Percentiles rank a stretch among this genome's conserved stretches.
These are phyloP conservation scores for Cystoisospora suis DNA, from an alignment of 169 alveolate genomes.

Conservation along the genomic window DNA sequence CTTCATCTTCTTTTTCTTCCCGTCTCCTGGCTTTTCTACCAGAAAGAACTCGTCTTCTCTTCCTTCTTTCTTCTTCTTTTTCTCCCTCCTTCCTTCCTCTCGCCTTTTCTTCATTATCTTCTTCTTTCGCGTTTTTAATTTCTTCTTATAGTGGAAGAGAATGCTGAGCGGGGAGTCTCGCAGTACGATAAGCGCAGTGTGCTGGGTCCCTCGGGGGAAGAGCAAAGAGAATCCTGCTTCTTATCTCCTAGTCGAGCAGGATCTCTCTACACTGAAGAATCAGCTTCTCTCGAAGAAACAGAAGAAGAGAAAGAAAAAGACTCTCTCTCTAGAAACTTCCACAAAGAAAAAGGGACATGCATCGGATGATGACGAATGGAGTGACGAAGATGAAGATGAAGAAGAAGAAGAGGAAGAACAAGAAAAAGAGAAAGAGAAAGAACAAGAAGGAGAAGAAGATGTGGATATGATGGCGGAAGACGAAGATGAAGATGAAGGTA, in stretches of 20 bases:
- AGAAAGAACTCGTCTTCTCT: neutral
- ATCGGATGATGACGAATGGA: neutral
- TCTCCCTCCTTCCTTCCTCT: neutral
- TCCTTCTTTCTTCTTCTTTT: neutral
- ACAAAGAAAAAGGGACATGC: neutral
- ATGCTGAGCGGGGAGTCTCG: no score
- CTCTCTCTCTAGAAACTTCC: neutral
- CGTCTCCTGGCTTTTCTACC: neutral
- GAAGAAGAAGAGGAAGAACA: neutral
- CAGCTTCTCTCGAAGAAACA: neutral
- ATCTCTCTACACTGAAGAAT: neutral
- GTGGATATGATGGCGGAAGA: neutral
- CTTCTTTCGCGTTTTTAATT: neutral
- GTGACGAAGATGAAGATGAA: neutral
- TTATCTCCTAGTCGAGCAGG: conserved; percentile 5
- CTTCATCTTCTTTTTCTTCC: neutral
- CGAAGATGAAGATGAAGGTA: conserved; percentile 12
- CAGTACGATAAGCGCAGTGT: conserved; percentile 39
- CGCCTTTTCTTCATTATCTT: neutral
- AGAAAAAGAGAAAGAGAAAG: neutral
- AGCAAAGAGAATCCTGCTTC: neutral
- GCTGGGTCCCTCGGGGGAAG: conserved; percentile 58
- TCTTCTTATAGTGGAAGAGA: neutral
- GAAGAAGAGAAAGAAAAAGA: neutral
- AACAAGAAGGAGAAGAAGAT: neutral